These are phyloP conservation scores for Epichloe gansuensis DNA, from an alignment of 2,329 filamentous ascomycete species.

Conservation along the genomic window DNA sequence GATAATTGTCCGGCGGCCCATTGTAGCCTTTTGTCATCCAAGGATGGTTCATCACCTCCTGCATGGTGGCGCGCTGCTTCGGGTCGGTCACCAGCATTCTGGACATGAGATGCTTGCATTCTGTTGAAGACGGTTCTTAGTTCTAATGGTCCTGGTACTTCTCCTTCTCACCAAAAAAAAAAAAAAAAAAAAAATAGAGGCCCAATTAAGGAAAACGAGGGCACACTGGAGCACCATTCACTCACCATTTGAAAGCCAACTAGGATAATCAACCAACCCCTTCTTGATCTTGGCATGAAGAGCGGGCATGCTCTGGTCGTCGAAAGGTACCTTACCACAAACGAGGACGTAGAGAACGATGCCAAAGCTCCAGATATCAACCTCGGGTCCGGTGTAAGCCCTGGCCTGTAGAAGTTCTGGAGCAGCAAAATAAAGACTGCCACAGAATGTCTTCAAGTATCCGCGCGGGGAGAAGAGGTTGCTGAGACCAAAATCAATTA, in stretches of 20 bases:
- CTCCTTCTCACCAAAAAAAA: not conserved
- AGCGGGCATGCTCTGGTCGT: constrained; percentile 98
- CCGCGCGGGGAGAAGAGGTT: constrained; percentile 82
- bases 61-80: constrained; percentile 69
- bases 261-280: constrained; percentile 87
- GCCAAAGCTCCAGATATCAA: constrained; percentile 97
- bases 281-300: constrained; percentile 99
- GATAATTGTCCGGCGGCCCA: constrained; percentile 75
- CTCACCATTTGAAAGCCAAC: constrained; percentile 75
- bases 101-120: constrained; percentile 86
- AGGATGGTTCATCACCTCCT: constrained; percentile 86
- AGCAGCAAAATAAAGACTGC: constrained; percentile 93
- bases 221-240: constrained; percentile 11
- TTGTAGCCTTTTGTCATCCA: constrained; percentile 94
- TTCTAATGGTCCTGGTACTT: not conserved
- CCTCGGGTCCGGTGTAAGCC: constrained; percentile 90
- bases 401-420: constrained; percentile 88
- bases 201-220: not conserved
- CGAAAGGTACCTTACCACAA: constrained; percentile 95
- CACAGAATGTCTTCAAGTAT: constrained; percentile 92
- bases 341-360: constrained; percentile 96
- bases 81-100: constrained; percentile 95
- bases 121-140: constrained; percentile 30
- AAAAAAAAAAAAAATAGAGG: not conserved
- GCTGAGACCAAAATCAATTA: constrained; percentile 96